Evolutionary conservation across 2,329 filamentous ascomycete species (phyloP).

Genomic region (Pleoardoris graminearum): DNA sequence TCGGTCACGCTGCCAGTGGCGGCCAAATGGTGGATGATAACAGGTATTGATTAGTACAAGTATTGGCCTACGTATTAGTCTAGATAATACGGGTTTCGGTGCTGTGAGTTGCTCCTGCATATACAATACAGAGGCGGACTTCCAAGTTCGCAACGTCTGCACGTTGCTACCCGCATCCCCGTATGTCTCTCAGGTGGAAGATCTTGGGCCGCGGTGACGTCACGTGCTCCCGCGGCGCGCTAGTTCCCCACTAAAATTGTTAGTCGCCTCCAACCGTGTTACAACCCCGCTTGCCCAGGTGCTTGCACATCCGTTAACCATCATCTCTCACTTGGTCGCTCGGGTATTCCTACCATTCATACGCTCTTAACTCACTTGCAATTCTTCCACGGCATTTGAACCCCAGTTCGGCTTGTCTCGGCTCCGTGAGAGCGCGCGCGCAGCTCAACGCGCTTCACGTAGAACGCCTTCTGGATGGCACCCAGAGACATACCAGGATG

Average conservation of each 20-base stretch:
- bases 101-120: no score
- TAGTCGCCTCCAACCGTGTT: neutral
- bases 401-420: neutral
- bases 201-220: neutral
- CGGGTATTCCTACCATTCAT: neutral
- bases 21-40: neutral
- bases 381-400: neutral
- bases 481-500: conserved; percentile 17
- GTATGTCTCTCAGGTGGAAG: no score
- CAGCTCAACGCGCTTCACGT: neutral
- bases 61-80: no score
- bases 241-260: conserved; percentile 1
- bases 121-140: no score
- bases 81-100: no score
- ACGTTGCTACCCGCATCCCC: no score
- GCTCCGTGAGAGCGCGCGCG: neutral
- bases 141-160: no score
- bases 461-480: neutral
- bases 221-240: conserved; percentile 7
- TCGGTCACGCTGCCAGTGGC: no score
- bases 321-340: neutral
- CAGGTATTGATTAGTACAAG: no score
- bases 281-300: conserved; percentile 2
- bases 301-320: neutral
- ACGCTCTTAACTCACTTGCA: neutral